A percentile compares a stretch with the other conserved stretches of the same genome.
Evolutionary conservation across 2,329 filamentous ascomycete genomes (phyloP).

Genomic region (Blastomyces emzantsi): DNA sequence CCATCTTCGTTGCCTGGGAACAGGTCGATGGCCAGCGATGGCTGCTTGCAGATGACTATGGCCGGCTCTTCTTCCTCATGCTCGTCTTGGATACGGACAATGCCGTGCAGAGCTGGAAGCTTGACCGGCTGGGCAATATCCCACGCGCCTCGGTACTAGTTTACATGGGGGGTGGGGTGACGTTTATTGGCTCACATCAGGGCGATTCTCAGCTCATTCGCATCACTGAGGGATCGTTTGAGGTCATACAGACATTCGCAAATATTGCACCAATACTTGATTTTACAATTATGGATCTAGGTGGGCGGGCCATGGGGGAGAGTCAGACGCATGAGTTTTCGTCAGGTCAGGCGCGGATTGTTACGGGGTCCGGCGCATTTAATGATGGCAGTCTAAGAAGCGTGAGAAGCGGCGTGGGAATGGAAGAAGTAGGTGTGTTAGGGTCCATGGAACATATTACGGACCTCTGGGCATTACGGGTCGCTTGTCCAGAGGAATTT

Average conservation of each 20-base stretch:
- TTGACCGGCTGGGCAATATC: conserved; percentile 58
- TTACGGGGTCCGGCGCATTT: conserved; percentile 85
- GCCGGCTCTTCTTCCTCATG: conserved; percentile 73
- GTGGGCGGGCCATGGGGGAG: conserved; percentile 69
- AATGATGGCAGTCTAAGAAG: conserved; percentile 81
- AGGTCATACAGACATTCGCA: conserved; percentile 62
- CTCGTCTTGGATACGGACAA: conserved; percentile 56
- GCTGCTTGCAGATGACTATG: conserved; percentile 88
- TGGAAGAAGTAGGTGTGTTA: conserved; percentile 77
- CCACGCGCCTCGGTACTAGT: conserved; percentile 70
- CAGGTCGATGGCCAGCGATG: conserved; percentile 72
- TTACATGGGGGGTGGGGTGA: conserved; percentile 56
- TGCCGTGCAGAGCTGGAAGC: conserved; percentile 62
- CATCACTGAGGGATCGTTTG: conserved; percentile 52
- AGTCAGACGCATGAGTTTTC: conserved; percentile 81
- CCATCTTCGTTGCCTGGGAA: conserved; percentile 87
- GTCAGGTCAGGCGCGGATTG: conserved; percentile 85
- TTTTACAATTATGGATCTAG: conserved; percentile 94
- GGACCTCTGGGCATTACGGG: conserved; percentile 61
- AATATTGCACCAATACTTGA: conserved; percentile 92
- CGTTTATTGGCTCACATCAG: conserved; percentile 88
- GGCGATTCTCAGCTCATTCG: conserved; percentile 80
- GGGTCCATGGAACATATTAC: conserved; percentile 67
- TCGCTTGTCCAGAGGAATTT: conserved; percentile 34
- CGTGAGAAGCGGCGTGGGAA: conserved; percentile 84